A percentile compares a stretch with the other conserved stretches of the same genome.
Evolutionary conservation across 768 basidiomycete species (phyloP).

Genomic region (Serendipita sp.): DNA sequence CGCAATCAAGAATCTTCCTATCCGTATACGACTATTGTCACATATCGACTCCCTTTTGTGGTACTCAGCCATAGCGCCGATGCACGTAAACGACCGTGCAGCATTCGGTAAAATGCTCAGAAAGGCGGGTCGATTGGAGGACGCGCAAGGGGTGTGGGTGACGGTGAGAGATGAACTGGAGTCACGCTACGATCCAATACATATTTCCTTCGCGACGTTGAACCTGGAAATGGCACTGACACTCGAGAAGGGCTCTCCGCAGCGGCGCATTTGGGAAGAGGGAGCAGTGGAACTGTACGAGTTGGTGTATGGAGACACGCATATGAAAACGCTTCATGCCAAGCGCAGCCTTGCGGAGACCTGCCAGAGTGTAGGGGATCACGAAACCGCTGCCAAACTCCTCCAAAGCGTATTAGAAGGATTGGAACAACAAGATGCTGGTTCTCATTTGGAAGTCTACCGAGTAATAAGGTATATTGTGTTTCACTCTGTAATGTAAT

Average conservation of each 20-base stretch:
- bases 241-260: background rate
- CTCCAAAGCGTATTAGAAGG: no score
- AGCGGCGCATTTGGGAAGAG: background rate
- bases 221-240: background rate
- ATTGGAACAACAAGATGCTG: no score
- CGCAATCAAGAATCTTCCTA: background rate
- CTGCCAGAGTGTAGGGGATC: background rate
- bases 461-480: no score
- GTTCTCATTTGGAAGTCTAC: no score
- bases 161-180: background rate
- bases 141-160: background rate
- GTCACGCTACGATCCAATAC: background rate
- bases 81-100: background rate
- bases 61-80: background rate
- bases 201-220: background rate
- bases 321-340: background rate
- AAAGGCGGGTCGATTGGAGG: background rate
- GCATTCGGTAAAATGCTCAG: background rate
- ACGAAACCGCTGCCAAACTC: no score
- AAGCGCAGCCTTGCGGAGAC: background rate
- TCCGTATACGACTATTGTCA: background rate
- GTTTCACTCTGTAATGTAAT: no score
- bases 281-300: background rate
- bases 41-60: background rate
- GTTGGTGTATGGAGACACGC: background rate